Evolutionary conservation across 257 asterid genomes (phyloP).

Genomic region (Plectranthus barbatus): DNA sequence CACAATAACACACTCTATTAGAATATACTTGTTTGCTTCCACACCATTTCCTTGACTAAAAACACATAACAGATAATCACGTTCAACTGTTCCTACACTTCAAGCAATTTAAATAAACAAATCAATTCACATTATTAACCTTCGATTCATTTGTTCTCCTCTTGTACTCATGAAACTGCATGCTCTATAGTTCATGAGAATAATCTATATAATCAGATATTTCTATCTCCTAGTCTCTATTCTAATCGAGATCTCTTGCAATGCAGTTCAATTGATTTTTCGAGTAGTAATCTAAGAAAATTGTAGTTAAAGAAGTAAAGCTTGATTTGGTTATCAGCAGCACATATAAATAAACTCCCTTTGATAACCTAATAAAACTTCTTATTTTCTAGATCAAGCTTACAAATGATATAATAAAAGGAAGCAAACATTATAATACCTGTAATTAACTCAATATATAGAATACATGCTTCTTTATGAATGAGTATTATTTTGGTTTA

Average conservation of each 20-base stretch:
- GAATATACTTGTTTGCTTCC: no score
- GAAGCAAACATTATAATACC: not conserved
- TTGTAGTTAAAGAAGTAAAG: not conserved
- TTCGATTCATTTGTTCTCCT: no score
- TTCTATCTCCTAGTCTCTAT: not conserved
- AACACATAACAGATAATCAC: no score
- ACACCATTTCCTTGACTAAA: no score
- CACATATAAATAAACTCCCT: not conserved
- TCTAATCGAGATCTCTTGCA: not conserved
- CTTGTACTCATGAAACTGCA: not conserved
- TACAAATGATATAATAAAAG: not conserved
- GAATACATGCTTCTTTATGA: not conserved
- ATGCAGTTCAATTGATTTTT: not conserved
- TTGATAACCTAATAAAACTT: not conserved
- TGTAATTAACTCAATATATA: not conserved
- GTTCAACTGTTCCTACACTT: no score
- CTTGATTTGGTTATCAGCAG: not conserved
- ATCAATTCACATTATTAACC: no score
- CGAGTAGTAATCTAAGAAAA: not conserved
- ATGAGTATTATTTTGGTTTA: not conserved
- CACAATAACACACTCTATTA: no score
- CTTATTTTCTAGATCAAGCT: slow-evolving; percentile 1
- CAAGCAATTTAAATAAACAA: no score
- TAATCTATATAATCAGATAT: not conserved
- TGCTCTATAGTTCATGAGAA: not conserved